Conservation (phyloP, 192 early-diverging fungal genomes). For the Backusella westeae region DNA sequence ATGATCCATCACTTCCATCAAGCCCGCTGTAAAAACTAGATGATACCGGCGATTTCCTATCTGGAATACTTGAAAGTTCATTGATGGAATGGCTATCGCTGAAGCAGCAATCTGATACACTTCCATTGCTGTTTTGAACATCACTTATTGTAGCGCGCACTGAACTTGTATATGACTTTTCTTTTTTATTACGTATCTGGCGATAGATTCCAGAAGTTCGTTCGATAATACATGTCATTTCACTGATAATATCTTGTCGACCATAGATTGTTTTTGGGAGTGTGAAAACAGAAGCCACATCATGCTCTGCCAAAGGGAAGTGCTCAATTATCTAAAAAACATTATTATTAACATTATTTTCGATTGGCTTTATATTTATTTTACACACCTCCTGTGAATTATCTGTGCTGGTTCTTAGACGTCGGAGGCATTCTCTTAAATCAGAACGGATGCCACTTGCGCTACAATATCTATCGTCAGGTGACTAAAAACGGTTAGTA, state of each 20-base stretch:
- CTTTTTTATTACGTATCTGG: background rate
- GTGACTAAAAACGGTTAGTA: conserved; percentile 13
- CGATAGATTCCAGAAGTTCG: conserved; percentile 16
- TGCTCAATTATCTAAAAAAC: conserved; percentile 13
- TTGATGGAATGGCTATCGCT: conserved; percentile 5
- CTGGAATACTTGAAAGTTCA: background rate
- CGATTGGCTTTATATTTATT: background rate
- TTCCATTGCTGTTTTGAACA: background rate
- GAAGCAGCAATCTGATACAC: background rate
- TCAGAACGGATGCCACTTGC: conserved; percentile 26
- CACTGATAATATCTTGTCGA: conserved; percentile 19
- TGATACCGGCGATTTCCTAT: conserved; percentile 5
- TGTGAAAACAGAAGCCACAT: conserved; percentile 34
- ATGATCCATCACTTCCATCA: conserved; percentile 25
- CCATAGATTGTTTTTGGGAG: conserved; percentile 30
- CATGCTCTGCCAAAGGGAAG: conserved; percentile 31
- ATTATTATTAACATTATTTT: background rate
- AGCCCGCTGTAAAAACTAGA: conserved; percentile 20
- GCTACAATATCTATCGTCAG: conserved; percentile 33
- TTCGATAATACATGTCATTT: conserved; percentile 27
- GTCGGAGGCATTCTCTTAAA: conserved; percentile 26
- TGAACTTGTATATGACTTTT: conserved; percentile 6
- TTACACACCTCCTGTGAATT: conserved; percentile 6
- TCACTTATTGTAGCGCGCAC: background rate
- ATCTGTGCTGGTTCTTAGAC: conserved; percentile 6